These are phyloP conservation scores for Calonectria hawksworthii DNA, from an alignment of 2,329 filamentous ascomycete genomes.

Conservation along the genomic window DNA sequence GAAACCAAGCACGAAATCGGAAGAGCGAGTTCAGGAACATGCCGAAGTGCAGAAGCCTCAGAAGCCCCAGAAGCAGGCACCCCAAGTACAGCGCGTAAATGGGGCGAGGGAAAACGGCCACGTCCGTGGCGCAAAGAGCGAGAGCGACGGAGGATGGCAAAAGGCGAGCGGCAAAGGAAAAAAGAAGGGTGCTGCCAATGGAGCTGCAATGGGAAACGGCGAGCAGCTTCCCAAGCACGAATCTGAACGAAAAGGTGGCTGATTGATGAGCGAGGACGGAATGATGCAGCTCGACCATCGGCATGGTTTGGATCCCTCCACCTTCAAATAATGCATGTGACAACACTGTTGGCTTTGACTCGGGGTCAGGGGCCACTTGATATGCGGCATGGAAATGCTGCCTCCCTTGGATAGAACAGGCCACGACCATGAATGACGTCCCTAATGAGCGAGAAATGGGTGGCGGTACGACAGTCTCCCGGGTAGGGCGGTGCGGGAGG, in stretches of 20 bases:
- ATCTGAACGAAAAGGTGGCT: constrained; percentile 75
- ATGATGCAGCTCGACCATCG: not conserved
- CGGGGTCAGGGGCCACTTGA: constrained; percentile 22
- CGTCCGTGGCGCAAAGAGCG: constrained; percentile 66
- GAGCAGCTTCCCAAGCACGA: constrained; percentile 71
- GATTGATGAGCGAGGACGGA: constrained; percentile 42
- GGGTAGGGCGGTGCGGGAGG: constrained; percentile 19
- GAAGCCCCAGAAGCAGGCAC: constrained; percentile 44
- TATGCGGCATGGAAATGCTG: constrained; percentile 28
- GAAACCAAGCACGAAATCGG: constrained; percentile 30
- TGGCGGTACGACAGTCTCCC: constrained; percentile 22
- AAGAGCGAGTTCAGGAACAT: constrained; percentile 20
- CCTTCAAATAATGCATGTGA: not conserved
- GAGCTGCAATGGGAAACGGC: constrained; percentile 53
- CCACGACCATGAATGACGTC: constrained; percentile 22
- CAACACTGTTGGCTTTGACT: not conserved
- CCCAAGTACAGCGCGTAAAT: constrained; percentile 53
- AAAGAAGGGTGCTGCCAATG: constrained; percentile 61
- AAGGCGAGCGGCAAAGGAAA: constrained; percentile 64
- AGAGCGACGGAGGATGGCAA: constrained; percentile 70
- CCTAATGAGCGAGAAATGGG: constrained; percentile 26
- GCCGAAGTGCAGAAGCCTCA: constrained; percentile 41
- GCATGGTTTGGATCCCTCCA: not conserved
- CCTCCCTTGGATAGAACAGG: constrained; percentile 43
- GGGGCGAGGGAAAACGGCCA: constrained; percentile 66